Percentiles rank a stretch among this genome's conserved stretches.
These are phyloP conservation scores for Botrytis fragariae DNA, from an alignment of 2,329 filamentous ascomycete species.

Conservation along the genomic window DNA sequence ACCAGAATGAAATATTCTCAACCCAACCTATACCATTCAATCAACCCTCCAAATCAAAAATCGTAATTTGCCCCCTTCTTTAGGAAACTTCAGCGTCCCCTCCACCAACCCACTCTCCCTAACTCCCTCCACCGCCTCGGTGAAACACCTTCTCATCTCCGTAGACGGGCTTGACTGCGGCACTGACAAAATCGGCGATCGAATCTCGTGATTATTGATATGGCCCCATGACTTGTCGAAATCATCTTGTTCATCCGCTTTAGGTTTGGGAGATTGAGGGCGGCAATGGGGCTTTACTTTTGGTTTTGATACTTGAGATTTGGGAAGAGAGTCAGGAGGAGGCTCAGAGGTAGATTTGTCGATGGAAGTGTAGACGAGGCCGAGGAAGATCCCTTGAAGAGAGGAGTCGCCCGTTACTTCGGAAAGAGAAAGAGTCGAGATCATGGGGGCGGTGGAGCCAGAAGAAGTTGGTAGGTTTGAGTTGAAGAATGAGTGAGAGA, in stretches of 20 bases:
- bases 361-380: conserved; percentile 11
- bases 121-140: conserved; percentile 26
- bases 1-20: background rate
- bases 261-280: background rate
- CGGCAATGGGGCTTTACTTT: background rate
- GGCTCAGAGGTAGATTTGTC: background rate
- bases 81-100: conserved; percentile 25
- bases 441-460: background rate
- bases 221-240: background rate
- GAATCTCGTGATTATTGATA: background rate
- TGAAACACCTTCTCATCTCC: conserved; percentile 19
- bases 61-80: conserved; percentile 25
- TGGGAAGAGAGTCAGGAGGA: background rate
- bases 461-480: background rate
- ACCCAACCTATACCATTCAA: conserved; percentile 20
- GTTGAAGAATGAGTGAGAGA: conserved; percentile 6
- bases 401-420: conserved; percentile 12
- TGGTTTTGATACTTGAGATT: background rate
- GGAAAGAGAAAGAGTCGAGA: conserved; percentile 4
- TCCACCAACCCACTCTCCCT: conserved; percentile 27
- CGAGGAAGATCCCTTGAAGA: conserved; percentile 17
- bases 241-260: background rate
- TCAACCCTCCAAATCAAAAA: conserved; percentile 34
- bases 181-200: background rate
- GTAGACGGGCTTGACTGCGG: background rate